Conservation (phyloP, 2,329 filamentous ascomycete genomes). For the Dothistroma pini region DNA sequence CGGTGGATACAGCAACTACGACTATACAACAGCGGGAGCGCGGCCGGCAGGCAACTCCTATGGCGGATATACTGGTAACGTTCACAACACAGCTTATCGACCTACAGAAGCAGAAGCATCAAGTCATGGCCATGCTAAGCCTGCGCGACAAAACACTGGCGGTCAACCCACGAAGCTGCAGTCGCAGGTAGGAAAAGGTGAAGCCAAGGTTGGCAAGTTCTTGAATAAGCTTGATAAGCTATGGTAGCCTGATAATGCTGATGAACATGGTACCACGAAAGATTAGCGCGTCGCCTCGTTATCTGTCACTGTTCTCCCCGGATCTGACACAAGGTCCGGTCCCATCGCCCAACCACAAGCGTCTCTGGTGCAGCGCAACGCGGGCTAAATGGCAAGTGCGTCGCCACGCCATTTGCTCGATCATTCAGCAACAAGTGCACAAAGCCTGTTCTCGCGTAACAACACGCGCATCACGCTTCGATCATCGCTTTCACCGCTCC, state of each 20-base stretch:
- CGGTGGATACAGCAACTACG: constrained; percentile 56
- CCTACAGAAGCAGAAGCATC: constrained; percentile 61
- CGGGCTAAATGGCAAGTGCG: neutral
- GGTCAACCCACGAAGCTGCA: constrained; percentile 5
- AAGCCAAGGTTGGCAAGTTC: constrained; percentile 15
- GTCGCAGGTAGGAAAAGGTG: constrained; percentile 9
- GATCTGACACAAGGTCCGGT: neutral
- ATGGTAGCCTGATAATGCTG: constrained; percentile 6
- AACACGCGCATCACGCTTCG: neutral
- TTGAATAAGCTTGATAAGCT: constrained; percentile 18
- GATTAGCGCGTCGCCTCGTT: neutral
- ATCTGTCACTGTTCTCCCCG: neutral
- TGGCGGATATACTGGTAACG: constrained; percentile 44
- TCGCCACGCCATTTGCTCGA: neutral
- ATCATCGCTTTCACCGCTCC: neutral
- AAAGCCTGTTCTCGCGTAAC: neutral
- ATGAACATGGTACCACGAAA: neutral
- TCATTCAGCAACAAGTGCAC: neutral
- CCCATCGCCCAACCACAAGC: neutral
- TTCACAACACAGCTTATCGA: constrained; percentile 68
- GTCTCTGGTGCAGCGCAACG: neutral
- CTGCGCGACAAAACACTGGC: neutral
- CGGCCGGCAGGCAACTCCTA: constrained; percentile 19
- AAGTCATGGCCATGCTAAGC: constrained; percentile 25
- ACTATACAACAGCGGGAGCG: constrained; percentile 38